Percentiles rank a stretch among this genome's conserved stretches.
These are phyloP conservation scores for Crassisporium funariophilum DNA, from an alignment of 768 basidiomycete species.

Conservation along the genomic window DNA sequence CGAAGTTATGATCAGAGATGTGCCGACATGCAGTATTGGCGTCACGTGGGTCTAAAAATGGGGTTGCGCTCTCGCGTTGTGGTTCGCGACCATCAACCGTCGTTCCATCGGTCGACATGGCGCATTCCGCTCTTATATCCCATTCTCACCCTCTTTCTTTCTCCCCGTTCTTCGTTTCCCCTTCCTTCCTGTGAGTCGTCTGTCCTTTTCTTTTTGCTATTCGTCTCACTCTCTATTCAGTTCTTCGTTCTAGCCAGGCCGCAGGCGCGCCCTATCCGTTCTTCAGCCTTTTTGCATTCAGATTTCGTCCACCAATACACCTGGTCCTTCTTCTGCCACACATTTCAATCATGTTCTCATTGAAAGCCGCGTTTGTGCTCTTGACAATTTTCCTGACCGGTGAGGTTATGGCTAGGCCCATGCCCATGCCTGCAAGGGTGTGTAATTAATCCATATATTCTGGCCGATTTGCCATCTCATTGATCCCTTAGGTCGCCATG, in stretches of 20 bases:
- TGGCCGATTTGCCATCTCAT: not conserved
- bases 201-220: slow-evolving; percentile 14
- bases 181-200: slow-evolving; percentile 18
- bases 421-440: slow-evolving; percentile 48
- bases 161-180: slow-evolving; percentile 14
- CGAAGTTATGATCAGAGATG: not conserved
- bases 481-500: slow-evolving; percentile 15
- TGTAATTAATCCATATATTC: slow-evolving; percentile 14
- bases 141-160: slow-evolving; percentile 17
- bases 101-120: slow-evolving; percentile 11
- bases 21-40: slow-evolving; percentile 8
- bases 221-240: slow-evolving; percentile 6
- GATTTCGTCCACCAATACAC: slow-evolving; percentile 12
- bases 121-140: slow-evolving; percentile 14
- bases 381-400: slow-evolving; percentile 45
- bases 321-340: slow-evolving; percentile 5
- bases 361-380: slow-evolving; percentile 39
- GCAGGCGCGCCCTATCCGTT: slow-evolving; percentile 36
- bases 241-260: slow-evolving; percentile 31
- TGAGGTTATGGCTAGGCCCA: slow-evolving; percentile 43
- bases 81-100: slow-evolving; percentile 20
- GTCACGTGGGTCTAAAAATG: slow-evolving; percentile 17
- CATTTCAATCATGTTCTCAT: slow-evolving; percentile 45
- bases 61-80: slow-evolving; percentile 6
- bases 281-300: slow-evolving; percentile 21